These are phyloP conservation scores for Fraxinus dipetala DNA, from an alignment of 305 asterid species.

Conservation along the genomic window DNA sequence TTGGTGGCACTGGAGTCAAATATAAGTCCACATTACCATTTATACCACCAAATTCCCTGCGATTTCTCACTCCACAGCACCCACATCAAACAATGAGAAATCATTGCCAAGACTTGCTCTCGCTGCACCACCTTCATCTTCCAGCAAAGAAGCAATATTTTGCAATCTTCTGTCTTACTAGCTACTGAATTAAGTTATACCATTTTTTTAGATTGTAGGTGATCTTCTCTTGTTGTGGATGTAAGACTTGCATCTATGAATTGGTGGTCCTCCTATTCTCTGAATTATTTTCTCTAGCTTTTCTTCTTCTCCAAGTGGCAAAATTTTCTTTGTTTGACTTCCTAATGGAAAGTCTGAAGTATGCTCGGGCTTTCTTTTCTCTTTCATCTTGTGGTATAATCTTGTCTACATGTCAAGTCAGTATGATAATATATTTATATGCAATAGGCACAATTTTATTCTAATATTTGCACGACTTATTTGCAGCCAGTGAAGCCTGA, in stretches of 20 bases:
- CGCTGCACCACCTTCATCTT: background rate
- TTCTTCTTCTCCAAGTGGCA: background rate
- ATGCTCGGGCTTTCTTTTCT: background rate
- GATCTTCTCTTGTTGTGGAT: background rate
- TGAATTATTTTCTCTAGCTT: background rate
- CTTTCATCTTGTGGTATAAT: constrained; percentile 6
- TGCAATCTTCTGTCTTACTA: background rate
- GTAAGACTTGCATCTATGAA: background rate
- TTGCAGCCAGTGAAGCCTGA: constrained; percentile 77
- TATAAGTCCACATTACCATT: background rate
- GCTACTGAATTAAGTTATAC: background rate
- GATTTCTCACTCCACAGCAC: background rate
- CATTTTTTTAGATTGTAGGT: background rate
- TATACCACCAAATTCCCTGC: background rate
- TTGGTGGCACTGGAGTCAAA: background rate
- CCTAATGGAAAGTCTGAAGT: background rate
- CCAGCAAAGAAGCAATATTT: background rate
- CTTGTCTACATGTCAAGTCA: background rate
- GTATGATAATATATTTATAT: background rate
- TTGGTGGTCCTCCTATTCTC: background rate
- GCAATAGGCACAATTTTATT: background rate
- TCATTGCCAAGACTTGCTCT: background rate
- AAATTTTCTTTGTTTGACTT: background rate
- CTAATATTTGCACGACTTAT: constrained; percentile 7
- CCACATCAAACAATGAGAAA: background rate